Conservation (phyloP, 208 protist species). For the Trypanosoma mega region DNA sequence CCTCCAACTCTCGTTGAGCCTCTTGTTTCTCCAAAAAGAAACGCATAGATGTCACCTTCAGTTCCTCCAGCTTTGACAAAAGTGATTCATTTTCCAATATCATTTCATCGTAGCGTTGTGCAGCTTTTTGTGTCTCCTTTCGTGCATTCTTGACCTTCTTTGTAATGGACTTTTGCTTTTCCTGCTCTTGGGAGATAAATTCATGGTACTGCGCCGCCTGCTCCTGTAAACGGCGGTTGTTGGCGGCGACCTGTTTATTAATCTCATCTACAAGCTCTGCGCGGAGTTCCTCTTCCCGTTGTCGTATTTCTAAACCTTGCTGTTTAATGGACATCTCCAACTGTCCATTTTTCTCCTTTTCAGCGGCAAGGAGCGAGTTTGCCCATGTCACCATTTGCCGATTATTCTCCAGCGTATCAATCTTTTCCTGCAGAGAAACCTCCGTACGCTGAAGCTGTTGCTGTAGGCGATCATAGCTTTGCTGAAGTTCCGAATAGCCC, state of each 20-base stretch:
- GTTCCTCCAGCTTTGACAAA: constrained; percentile 79
- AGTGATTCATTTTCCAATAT: constrained; percentile 90
- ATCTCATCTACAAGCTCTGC: constrained; percentile 73
- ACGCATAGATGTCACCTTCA: constrained; percentile 92
- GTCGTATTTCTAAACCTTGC: constrained; percentile 79
- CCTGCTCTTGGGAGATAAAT: constrained; percentile 74
- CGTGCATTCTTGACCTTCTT: constrained; percentile 90
- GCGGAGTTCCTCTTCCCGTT: constrained; percentile 68
- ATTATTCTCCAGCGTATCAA: constrained; percentile 76
- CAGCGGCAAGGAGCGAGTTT: constrained; percentile 75
- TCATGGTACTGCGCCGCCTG: constrained; percentile 81
- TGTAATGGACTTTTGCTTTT: constrained; percentile 71
- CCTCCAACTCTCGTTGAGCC: constrained; percentile 65
- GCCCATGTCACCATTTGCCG: constrained; percentile 89
- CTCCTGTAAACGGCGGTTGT: constrained; percentile 83
- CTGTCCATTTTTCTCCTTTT: constrained; percentile 86
- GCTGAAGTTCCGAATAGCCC: constrained; percentile 73
- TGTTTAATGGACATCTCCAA: constrained; percentile 68
- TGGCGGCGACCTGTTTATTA: constrained; percentile 72
- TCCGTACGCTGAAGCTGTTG: constrained; percentile 78
- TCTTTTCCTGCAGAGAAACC: constrained; percentile 66
- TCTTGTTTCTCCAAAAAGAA: constrained; percentile 88
- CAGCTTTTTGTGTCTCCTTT: constrained; percentile 70
- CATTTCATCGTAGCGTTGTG: constrained; percentile 92
- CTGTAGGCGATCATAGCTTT: constrained; percentile 81